Evolutionary conservation across 345 rosid species (phyloP).

Genomic region (Odontarrhena argentea): DNA sequence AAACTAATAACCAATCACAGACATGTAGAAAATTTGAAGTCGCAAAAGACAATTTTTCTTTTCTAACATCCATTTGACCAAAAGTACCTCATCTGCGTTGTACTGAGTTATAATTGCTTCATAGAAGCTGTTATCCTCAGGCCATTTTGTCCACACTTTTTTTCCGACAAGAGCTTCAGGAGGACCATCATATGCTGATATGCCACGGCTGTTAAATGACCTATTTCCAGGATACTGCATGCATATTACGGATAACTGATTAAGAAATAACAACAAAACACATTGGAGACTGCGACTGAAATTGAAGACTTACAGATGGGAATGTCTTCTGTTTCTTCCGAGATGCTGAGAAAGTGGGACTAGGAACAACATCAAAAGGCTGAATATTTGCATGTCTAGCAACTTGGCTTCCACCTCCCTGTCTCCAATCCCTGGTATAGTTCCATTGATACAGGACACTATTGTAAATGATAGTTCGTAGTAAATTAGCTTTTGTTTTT

Average conservation of each 20-base stretch:
- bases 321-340: constrained; percentile 88
- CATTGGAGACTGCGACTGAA: constrained; percentile 2
- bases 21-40: not conserved
- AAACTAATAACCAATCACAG: constrained; percentile 7
- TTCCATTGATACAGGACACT: constrained; percentile 25
- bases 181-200: constrained; percentile 58
- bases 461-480: constrained; percentile 8
- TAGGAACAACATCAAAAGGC: constrained; percentile 65
- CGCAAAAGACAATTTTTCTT: constrained; percentile 1
- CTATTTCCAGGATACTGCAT: constrained; percentile 68
- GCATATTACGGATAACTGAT: constrained; percentile 47
- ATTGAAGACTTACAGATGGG: constrained; percentile 53
- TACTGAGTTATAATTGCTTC: constrained; percentile 90
- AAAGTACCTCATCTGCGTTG: constrained; percentile 66
- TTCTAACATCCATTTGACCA: constrained; percentile 8
- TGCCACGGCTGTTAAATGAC: constrained; percentile 51
- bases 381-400: constrained; percentile 51
- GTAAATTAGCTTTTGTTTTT: constrained; percentile 9
- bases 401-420: constrained; percentile 64
- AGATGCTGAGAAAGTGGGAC: constrained; percentile 74
- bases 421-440: constrained; percentile 85
- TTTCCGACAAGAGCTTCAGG: constrained; percentile 72
- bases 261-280: constrained; percentile 44
- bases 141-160: constrained; percentile 99
- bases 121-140: constrained; percentile 87